These are phyloP conservation scores for Sporobolomyces roseus DNA, from an alignment of 768 basidiomycete species.

Conservation along the genomic window DNA sequence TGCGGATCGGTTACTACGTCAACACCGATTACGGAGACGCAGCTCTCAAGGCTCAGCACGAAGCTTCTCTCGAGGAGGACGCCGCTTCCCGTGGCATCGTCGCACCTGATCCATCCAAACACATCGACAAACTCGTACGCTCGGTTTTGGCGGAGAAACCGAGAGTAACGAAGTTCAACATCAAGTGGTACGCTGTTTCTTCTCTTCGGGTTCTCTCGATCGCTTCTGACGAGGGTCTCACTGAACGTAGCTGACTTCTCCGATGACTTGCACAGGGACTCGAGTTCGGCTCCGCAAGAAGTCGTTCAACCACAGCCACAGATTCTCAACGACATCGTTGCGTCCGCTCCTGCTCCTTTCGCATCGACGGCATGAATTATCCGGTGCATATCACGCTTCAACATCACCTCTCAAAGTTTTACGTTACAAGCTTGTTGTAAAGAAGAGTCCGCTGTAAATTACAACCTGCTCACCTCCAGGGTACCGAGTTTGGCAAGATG, in stretches of 20 bases:
- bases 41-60: constrained; percentile 69
- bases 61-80: constrained; percentile 33
- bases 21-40: constrained; percentile 97
- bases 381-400: too few species aligned
- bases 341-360: not conserved
- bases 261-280: too few species aligned
- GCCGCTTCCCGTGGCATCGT: constrained; percentile 57
- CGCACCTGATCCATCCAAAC: constrained; percentile 50
- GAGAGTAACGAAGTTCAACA: constrained; percentile 71
- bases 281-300: not conserved
- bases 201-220: too few species aligned
- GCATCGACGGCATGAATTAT: too few species aligned
- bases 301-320: not conserved
- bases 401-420: not conserved
- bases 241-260: too few species aligned
- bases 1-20: constrained; percentile 99
- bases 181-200: constrained; percentile 50
- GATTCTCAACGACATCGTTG: not conserved
- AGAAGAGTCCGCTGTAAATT: too few species aligned
- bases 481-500: too few species aligned
- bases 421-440: too few species aligned
- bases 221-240: too few species aligned
- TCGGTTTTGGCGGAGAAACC: constrained; percentile 83
- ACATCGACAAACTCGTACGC: constrained; percentile 69
- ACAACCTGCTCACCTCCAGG: too few species aligned